Base-by-base conservation (phyloP, 23 red algal genomes). In the Cyanidiococcus yangmingshanensis region DNA sequence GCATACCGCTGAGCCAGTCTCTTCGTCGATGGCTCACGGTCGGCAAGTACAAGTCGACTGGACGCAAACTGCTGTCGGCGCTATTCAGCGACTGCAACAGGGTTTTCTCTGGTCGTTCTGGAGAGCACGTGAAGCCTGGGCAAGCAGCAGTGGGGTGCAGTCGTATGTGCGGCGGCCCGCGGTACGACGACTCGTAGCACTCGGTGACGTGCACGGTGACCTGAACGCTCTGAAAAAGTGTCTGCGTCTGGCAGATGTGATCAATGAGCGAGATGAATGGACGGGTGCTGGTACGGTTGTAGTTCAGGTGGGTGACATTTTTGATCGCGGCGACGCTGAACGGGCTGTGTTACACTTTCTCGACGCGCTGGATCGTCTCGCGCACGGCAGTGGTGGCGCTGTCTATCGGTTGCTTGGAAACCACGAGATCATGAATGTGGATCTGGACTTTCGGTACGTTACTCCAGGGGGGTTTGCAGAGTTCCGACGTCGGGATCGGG, bases 201-300 rank as follows among this genome's bases (percentile, higher is more conserved):
- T 98, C 12, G 94, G 94, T 37, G 94, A 98, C 68, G 86, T 98
- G 27, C 94, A 98, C 88, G 94, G 94, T 18, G 94, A 98, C 68
- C 35, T 91, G 7, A 59, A 80, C 12, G 83, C 94, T 2, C 67
- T 92, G 41, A 80, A 82, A 29, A 40, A 50, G 17, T 78, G 83
- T 29, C 67, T 98, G 39, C 57, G 76, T 12, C 57, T 75, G 34
- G 77, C 88, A 16, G 71, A 68, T n/a, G 82, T 98, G 38, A 63
- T 98, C 30, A 86, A 85, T 59, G 45, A 21, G 32, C 54, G 80
- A 1, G 86, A 76, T 50, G 76, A 89, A 15, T 96, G 85, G 92
- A 68, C 77, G 29, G 85, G 92, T 39, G 84, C 83, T 12, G 39
- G 75, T 59, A 58, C 92, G n/a, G 81, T 88, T n/a, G 79, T 96